phyloP scores from a whole-genome alignment of 495 filamentous ascomycete species.

The Viridothelium virens region DNA sequence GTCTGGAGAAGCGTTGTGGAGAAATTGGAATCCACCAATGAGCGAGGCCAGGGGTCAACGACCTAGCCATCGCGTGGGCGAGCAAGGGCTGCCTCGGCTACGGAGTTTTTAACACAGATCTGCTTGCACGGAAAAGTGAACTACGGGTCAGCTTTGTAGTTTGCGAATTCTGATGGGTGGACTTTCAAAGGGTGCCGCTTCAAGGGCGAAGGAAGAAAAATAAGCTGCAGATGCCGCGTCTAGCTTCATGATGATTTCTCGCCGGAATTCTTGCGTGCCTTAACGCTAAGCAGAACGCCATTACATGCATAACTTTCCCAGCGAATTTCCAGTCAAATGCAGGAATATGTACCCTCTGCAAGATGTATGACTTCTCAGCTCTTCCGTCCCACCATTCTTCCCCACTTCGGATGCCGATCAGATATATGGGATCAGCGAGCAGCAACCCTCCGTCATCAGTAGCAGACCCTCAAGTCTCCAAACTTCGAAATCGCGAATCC shows the following conservation, averaged over 20 bases:
- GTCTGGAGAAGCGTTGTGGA: constrained; percentile 1
- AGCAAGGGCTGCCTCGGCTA: not conserved
- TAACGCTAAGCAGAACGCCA: constrained; percentile 8
- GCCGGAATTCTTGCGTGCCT: not conserved
- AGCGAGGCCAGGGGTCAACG: not conserved
- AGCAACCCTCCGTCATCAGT: not conserved
- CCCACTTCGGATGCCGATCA: not conserved
- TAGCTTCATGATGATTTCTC: not conserved
- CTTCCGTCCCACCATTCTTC: not conserved
- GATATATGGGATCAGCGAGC: not conserved
- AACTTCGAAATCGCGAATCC: not conserved
- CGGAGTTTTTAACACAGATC: no score
- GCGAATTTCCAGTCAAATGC: not conserved
- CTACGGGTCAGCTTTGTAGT: not conserved
- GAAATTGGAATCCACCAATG: constrained; percentile 9
- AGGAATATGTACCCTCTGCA: not conserved
- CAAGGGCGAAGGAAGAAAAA: not conserved
- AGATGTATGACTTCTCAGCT: not conserved
- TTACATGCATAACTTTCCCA: not conserved
- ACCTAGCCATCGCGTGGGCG: not conserved
- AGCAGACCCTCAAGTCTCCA: not conserved
- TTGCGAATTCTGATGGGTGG: not conserved
- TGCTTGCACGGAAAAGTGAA: not conserved
- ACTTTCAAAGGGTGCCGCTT: not conserved
- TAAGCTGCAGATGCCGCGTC: not conserved